Conservation (phyloP, 163 green algal species). For the Chlamydomonas reinhardtii region DNA sequence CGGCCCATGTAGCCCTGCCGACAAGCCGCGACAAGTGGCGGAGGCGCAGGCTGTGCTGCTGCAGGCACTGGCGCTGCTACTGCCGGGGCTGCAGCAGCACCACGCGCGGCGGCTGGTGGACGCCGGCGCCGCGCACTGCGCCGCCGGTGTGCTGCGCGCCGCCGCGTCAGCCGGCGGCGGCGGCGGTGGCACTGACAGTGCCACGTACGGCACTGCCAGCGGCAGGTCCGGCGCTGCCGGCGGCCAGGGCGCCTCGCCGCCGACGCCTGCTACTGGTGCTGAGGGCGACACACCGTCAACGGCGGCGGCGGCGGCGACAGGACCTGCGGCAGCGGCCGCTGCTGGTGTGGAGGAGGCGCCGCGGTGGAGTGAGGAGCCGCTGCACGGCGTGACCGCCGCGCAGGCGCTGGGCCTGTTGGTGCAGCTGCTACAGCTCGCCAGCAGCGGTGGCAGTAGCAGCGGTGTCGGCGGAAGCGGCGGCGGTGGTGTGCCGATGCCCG, state of each 20-base stretch:
- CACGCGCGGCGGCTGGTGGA: not conserved
- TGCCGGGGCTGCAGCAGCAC: not conserved
- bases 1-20: not conserved
- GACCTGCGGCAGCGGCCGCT: too few relatives aligned
- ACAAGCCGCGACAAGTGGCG: not conserved
- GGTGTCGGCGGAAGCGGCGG: not conserved
- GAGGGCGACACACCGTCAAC: too few relatives aligned
- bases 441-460: not conserved
- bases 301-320: too few relatives aligned
- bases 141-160: not conserved
- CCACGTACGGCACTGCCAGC: too few relatives aligned
- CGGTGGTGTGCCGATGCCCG: too few relatives aligned
- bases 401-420: slow-evolving; percentile 20
- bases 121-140: slow-evolving; percentile 5
- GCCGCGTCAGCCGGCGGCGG: not conserved
- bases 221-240: not conserved
- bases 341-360: not conserved
- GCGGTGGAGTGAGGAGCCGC: not conserved
- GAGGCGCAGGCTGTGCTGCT: slow-evolving; percentile 30
- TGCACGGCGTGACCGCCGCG: not conserved
- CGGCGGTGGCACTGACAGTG: too few relatives aligned
- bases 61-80: slow-evolving; percentile 24
- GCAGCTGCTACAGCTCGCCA: not conserved
- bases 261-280: too few relatives aligned
- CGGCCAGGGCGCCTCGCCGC: too few relatives aligned